A percentile compares a stretch with the other conserved stretches of the same genome.
Evolutionary conservation across 2,329 filamentous ascomycete species (phyloP).

Genomic region (Claviceps maximensis): DNA sequence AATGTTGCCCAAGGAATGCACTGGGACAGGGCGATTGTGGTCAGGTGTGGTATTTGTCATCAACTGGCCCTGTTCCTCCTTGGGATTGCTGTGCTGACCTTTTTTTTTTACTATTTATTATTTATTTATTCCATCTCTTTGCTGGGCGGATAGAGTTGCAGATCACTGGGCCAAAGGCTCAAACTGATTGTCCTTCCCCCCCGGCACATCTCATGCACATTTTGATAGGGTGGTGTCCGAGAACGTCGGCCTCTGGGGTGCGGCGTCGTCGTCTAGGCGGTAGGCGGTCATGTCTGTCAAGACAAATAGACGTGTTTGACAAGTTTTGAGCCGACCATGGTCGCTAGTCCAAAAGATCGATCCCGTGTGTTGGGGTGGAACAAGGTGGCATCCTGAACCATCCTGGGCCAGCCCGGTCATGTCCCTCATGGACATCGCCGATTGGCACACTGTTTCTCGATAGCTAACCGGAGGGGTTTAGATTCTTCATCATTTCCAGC

Average conservation of each 20-base stretch:
- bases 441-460: slow-evolving; percentile 5
- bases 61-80: background rate
- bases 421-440: background rate
- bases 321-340: background rate
- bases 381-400: background rate
- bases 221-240: background rate
- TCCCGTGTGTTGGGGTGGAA: background rate
- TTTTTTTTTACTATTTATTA: too few species aligned
- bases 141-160: background rate
- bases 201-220: background rate
- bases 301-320: background rate
- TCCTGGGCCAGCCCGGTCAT: background rate
- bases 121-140: too few species aligned
- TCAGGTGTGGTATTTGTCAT: background rate
- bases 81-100: background rate
- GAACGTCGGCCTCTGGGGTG: background rate
- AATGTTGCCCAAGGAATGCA: background rate
- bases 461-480: background rate
- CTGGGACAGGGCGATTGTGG: background rate
- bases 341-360: background rate
- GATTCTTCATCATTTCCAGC: slow-evolving; percentile 5
- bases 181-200: background rate
- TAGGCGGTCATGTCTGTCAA: background rate
- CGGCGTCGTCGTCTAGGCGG: too few species aligned
- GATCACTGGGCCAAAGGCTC: background rate